These are phyloP conservation scores for Beauveria brongniartii DNA, from an alignment of 2,329 filamentous ascomycete genomes.

Conservation along the genomic window DNA sequence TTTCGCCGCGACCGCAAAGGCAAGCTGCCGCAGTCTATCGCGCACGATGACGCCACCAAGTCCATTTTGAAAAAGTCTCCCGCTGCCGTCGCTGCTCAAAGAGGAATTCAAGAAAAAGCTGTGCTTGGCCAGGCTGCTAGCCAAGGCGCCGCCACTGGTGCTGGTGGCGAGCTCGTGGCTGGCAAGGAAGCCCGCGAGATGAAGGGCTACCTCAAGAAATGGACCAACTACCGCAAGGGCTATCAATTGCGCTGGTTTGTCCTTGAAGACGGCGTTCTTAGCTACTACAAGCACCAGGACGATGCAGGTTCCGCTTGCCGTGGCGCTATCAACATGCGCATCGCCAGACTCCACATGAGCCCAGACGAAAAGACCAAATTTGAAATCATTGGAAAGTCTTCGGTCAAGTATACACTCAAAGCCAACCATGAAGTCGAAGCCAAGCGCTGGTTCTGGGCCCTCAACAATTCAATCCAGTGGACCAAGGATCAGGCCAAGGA, in stretches of 20 bases:
- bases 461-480: conserved; percentile 99
- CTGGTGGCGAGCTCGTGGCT: conserved; percentile 53
- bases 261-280: conserved; percentile 90
- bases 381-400: conserved; percentile 96
- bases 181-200: conserved; percentile 89
- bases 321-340: conserved; percentile 97
- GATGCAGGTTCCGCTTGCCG: conserved; percentile 93
- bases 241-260: conserved; percentile 98
- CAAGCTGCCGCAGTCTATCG: conserved; percentile 91
- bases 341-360: conserved; percentile 91
- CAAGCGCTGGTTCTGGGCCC: conserved; percentile 97
- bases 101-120: conserved; percentile 94
- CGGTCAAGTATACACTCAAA: conserved; percentile 95
- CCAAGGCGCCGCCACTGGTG: conserved; percentile 44
- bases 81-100: conserved; percentile 85
- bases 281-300: conserved; percentile 99
- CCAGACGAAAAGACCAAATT: conserved; percentile 96
- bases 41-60: conserved; percentile 83
- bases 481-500: conserved; percentile 94
- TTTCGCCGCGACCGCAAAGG: conserved; percentile 93
- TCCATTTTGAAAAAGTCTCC: conserved; percentile 90
- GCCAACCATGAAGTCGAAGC: conserved; percentile 97
- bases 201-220: conserved; percentile 98
- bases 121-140: conserved; percentile 70
- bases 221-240: conserved; percentile 97